phyloP scores from a whole-genome alignment of 2,329 filamentous ascomycete species.

The Pseudogymnoascus sp. region DNA sequence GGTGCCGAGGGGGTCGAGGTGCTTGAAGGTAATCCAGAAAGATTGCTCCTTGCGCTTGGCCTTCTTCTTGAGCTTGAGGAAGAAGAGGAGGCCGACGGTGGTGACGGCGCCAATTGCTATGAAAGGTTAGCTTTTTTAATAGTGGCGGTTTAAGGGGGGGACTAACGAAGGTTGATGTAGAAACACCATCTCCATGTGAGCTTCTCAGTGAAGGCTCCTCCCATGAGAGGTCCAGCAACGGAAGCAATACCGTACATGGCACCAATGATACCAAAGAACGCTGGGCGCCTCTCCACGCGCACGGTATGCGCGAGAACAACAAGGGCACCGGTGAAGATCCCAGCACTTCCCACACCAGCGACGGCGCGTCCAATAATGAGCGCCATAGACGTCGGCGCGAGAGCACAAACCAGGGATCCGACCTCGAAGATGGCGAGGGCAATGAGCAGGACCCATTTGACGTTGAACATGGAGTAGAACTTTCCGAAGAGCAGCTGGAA shows the following conservation, averaged over 20 bases:
- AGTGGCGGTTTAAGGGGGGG: too few relatives aligned
- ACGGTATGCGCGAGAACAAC: constrained; percentile 22
- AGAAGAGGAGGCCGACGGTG: constrained; percentile 28
- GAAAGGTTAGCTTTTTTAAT: too few relatives aligned
- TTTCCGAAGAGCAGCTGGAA: constrained; percentile 20
- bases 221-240: constrained; percentile 26
- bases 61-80: constrained; percentile 29
- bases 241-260: constrained; percentile 21
- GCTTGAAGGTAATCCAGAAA: constrained; percentile 32
- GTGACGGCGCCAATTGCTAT: constrained; percentile 29
- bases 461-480: constrained; percentile 23
- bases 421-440: constrained; percentile 26
- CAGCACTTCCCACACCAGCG: constrained; percentile 24
- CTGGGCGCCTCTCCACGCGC: constrained; percentile 16
- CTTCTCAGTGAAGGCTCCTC: constrained; percentile 33
- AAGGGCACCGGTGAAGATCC: constrained; percentile 25
- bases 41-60: constrained; percentile 28
- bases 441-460: constrained; percentile 22
- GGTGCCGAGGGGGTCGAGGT: constrained; percentile 29
- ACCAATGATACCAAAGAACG: constrained; percentile 18
- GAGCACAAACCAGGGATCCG: constrained; percentile 24
- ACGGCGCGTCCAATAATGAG: constrained; percentile 27
- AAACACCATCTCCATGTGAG: constrained; percentile 28
- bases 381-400: constrained; percentile 22
- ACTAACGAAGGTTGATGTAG: constrained; percentile 28